Percentiles rank a stretch among this genome's conserved stretches.
Conservation (phyloP, 2,329 filamentous ascomycete species). For the Alternaria panax region DNA sequence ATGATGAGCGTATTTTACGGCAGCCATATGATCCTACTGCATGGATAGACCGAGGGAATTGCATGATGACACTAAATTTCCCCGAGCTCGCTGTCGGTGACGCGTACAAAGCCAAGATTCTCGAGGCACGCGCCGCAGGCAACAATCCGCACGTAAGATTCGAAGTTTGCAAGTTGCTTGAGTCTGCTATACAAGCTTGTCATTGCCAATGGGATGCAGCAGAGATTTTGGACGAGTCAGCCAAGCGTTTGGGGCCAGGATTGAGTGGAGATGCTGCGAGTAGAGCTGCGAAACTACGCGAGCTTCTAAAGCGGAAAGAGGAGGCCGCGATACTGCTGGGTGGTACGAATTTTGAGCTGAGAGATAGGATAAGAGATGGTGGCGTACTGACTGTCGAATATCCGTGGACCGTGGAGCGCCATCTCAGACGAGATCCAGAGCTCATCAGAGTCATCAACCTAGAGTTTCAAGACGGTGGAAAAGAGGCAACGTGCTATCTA, state of each 20-base stretch:
- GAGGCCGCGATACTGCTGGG: slow-evolving; percentile 10
- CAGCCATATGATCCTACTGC: background rate
- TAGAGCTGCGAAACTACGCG: slow-evolving; percentile 9
- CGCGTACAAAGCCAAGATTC: slow-evolving; percentile 40
- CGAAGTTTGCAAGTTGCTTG: slow-evolving; percentile 15
- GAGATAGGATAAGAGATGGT: slow-evolving; percentile 22
- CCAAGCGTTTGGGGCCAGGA: background rate
- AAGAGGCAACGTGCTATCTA: slow-evolving; percentile 5
- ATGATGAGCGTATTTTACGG: background rate
- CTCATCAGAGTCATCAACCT: slow-evolving; percentile 13
- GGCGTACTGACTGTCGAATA: slow-evolving; percentile 23
- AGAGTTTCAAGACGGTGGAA: background rate
- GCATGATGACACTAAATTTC: slow-evolving; percentile 21
- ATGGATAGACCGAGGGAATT: background rate
- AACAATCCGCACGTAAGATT: background rate
- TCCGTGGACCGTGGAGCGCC: slow-evolving; percentile 18
- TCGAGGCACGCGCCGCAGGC: slow-evolving; percentile 30
- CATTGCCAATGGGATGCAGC: slow-evolving; percentile 30
- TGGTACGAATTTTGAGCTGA: slow-evolving; percentile 15
- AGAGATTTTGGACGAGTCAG: slow-evolving; percentile 15
- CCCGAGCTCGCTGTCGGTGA: slow-evolving; percentile 44
- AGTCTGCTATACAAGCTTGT: slow-evolving; percentile 33
- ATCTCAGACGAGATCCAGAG: slow-evolving; percentile 7
- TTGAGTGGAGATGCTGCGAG: background rate
- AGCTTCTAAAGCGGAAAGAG: slow-evolving; percentile 17